phyloP scores from a whole-genome alignment of 495 filamentous ascomycete genomes.

The Penicillium flavigenum region DNA sequence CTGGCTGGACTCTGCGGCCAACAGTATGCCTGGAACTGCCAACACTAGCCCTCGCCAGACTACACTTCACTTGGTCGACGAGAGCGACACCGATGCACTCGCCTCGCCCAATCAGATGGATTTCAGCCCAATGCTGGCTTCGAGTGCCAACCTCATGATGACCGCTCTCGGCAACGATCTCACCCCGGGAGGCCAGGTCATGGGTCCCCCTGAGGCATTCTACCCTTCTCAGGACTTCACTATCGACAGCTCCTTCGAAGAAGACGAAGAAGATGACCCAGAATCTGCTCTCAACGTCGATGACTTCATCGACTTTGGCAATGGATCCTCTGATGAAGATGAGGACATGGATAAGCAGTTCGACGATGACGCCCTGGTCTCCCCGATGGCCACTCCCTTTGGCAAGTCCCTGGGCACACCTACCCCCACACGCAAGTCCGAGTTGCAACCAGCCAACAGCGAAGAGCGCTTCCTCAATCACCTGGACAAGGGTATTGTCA shows the following conservation, averaged over 20 bases:
- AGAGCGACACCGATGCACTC: constrained; percentile 52
- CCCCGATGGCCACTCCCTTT: constrained; percentile 34
- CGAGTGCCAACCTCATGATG: constrained; percentile 75
- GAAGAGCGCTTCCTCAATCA: constrained; percentile 63
- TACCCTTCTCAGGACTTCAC: constrained; percentile 64
- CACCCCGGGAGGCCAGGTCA: constrained; percentile 62
- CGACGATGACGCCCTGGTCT: constrained; percentile 41
- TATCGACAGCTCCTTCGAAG: constrained; percentile 53
- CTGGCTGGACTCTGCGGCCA: constrained; percentile 49
- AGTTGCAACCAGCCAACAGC: constrained; percentile 51
- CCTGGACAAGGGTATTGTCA: constrained; percentile 67
- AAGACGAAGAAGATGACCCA: constrained; percentile 64
- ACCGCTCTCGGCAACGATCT: constrained; percentile 59
- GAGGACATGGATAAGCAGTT: constrained; percentile 37
- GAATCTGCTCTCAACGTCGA: constrained; percentile 64
- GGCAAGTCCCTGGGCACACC: constrained; percentile 40
- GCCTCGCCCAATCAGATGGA: constrained; percentile 48
- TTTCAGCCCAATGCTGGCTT: constrained; percentile 61
- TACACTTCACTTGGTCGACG: constrained; percentile 49
- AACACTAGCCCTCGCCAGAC: constrained; percentile 54
- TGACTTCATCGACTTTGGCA: constrained; percentile 70
- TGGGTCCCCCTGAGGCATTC: constrained; percentile 76
- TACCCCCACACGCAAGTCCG: constrained; percentile 51
- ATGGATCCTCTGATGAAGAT: constrained; percentile 57
- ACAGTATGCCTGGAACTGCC: constrained; percentile 51